These are phyloP conservation scores for Tephrocybe sp. DNA, from an alignment of 768 basidiomycete species.

Conservation along the genomic window DNA sequence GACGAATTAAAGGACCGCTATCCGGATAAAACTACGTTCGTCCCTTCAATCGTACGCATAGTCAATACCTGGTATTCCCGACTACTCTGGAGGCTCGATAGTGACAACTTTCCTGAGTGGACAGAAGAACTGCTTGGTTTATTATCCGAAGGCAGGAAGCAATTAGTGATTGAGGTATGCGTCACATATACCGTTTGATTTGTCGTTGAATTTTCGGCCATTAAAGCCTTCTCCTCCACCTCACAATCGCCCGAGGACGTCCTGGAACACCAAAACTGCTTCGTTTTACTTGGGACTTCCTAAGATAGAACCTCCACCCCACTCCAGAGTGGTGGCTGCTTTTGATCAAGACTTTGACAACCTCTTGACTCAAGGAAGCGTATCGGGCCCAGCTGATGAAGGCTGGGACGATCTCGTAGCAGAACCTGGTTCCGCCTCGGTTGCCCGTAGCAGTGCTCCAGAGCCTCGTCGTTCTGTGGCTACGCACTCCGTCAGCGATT, in stretches of 20 bases:
- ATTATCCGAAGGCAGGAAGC: constrained; percentile 19
- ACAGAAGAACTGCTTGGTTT: constrained; percentile 31
- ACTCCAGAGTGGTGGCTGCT: constrained; percentile 25
- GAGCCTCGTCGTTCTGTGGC: constrained; percentile 1
- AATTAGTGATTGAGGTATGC: constrained; percentile 29
- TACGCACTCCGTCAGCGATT: neutral
- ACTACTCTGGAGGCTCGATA: constrained; percentile 33
- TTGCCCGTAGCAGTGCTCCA: neutral
- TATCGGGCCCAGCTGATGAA: constrained; percentile 20
- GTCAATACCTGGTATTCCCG: constrained; percentile 35
- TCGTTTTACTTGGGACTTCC: constrained; percentile 35
- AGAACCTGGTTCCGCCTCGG: constrained; percentile 7
- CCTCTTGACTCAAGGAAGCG: constrained; percentile 21
- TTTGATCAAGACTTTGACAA: constrained; percentile 37
- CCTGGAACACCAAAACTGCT: constrained; percentile 26
- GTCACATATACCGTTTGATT: neutral
- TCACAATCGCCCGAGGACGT: constrained; percentile 22
- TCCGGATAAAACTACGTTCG: constrained; percentile 31
- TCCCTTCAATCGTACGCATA: constrained; percentile 32
- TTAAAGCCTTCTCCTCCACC: constrained; percentile 18
- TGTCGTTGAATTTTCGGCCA: neutral
- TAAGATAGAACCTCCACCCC: constrained; percentile 24
- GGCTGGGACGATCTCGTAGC: constrained; percentile 32
- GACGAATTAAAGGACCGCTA: constrained; percentile 28
- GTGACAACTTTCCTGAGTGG: constrained; percentile 32